A percentile compares a stretch with the other conserved stretches of the same genome.
phyloP scores from a whole-genome alignment of 1,139 yeast genomes.

The Kurtzmaniella quercitrusa region DNA sequence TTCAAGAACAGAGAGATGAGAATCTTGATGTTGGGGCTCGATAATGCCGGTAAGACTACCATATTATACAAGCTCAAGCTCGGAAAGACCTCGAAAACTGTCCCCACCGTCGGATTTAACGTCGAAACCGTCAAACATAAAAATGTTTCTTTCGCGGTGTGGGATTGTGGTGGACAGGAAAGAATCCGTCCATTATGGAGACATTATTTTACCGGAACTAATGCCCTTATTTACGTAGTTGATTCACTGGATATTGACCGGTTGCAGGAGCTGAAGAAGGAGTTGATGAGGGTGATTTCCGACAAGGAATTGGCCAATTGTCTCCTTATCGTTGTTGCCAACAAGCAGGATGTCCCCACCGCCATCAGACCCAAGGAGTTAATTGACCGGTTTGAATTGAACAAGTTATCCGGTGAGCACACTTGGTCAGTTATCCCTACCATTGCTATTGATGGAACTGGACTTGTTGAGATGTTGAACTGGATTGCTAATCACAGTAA shows the following conservation, averaged over 20 bases:
- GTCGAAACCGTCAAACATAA: conserved; percentile 89
- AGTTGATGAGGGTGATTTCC: conserved; percentile 68
- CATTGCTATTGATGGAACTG: conserved; percentile 71
- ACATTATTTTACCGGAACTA: conserved; percentile 90
- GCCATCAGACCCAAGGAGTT: conserved; percentile 64
- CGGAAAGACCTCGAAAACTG: conserved; percentile 75
- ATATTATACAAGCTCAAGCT: conserved; percentile 69
- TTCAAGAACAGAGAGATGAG: conserved; percentile 74
- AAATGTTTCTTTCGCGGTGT: conserved; percentile 84
- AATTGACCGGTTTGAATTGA: conserved; percentile 55
- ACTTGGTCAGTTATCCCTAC: conserved; percentile 77
- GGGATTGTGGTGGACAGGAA: conserved; percentile 98
- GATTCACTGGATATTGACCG: conserved; percentile 75
- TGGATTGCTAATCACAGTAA: conserved; percentile 67
- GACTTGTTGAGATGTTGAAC: conserved; percentile 67
- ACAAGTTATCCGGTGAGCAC: conserved; percentile 51
- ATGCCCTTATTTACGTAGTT: conserved; percentile 88
- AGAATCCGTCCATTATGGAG: conserved; percentile 90
- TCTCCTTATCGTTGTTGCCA: conserved; percentile 78
- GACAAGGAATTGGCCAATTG: conserved; percentile 82
- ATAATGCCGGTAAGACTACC: conserved; percentile 86
- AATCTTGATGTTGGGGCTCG: conserved; percentile 75
- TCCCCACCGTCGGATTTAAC: conserved; percentile 92
- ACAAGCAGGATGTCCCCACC: conserved; percentile 76
- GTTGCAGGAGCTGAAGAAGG: conserved; percentile 74